Base-by-base conservation (phyloP, 2,329 filamentous ascomycete genomes). In the Ceratocystis diversiconidia region DNA sequence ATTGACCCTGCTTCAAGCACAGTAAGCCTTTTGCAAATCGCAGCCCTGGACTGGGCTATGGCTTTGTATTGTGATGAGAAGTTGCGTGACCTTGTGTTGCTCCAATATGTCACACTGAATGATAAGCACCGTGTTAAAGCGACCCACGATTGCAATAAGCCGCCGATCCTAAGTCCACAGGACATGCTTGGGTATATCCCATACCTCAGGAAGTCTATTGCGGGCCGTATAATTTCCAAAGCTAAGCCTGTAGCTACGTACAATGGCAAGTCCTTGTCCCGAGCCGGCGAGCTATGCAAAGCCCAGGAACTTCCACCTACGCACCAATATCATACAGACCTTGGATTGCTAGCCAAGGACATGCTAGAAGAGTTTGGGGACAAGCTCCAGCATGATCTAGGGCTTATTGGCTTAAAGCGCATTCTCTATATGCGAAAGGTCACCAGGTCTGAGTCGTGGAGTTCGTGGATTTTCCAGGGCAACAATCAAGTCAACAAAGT, bases 41-140 rank as follows among this genome's bases (percentile, higher is more conserved):
- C 55, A 36, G 55, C 55, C 7, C 55, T 59, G 55, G 55, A 59
- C 12, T 59, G 55, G 55, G 55, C n/a, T 25, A 59, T 59, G 55
- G 28, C 55, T n/a, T 32, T 59, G 3, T 59, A 59, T 17, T 36
- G 55, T 15, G 55, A 59, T n/a, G 55, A 59, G 55, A 59, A 36
- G 28, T 30, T 59, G 25, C 55, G 55, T 28, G 55, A 59, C 22
- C 25, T 59, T 36, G 55, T 59, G 25, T 17, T 59, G 17, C 55
- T 59, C 30, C 55, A 59, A 15, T 59, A 59, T 36, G 55, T 59
- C 55, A 59, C 25, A 12, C 55, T 36, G 17, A 17, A 36, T 17
- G 28, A 59, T 15, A 30, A 59, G 28, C 55, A 59, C 17, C 55
- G 55, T 17, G 19, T 59, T 28, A 59, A 59, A 30, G 12, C 25